Base-by-base conservation (phyloP, 2,329 filamentous ascomycete species). In the Chrysosporium queenslandicum region DNA sequence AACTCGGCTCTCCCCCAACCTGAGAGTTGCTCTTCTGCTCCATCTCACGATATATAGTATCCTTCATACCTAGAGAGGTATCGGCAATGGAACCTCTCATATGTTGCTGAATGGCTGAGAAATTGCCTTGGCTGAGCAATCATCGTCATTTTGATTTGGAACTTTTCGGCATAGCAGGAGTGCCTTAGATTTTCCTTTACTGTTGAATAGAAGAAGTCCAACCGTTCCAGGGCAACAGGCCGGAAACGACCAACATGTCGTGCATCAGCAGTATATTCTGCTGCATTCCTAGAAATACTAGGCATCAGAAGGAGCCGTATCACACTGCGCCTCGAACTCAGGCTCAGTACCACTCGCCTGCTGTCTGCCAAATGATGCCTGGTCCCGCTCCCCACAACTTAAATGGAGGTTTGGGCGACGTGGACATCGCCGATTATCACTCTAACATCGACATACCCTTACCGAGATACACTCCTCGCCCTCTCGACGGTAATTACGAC, bases 401-500 rank as follows among this genome's bases (percentile, higher is more conserved):
- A 36, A 45, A 18, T 16, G 40, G 23, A n/a, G n/a, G 29, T 14
- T n/a, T 27, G 27, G 56, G 56, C 16, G 48, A 51, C 14, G 39
- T 59, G 7, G 56, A 56, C 12, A 55, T 61, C 12, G 55, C 60
- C 4, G 37, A 40, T 2, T 8, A 23, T 48, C 64, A 63, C 50
- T 70, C 67, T 61, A 54, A 58, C 40, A 61, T 61, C 30, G 59
- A 64, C 46, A 59, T 62, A 36, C 68, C 68, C 9, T 64, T 70
- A 43, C 69, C 69, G 37, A 63, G 66, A 53, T 72, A 72, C 56
- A 71, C 69, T 1, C 64, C 67, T 2, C 67, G 64, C 1, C 68
- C 69, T 6, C 58, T 64, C 55, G 69, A 63, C 56, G 58, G 66
- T 21, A 61, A 16, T 16, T 2, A 66, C 41, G 41, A 52, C 36